Evolutionary conservation across 768 basidiomycete genomes (phyloP).

Genomic region (Amanita jacksonii): DNA sequence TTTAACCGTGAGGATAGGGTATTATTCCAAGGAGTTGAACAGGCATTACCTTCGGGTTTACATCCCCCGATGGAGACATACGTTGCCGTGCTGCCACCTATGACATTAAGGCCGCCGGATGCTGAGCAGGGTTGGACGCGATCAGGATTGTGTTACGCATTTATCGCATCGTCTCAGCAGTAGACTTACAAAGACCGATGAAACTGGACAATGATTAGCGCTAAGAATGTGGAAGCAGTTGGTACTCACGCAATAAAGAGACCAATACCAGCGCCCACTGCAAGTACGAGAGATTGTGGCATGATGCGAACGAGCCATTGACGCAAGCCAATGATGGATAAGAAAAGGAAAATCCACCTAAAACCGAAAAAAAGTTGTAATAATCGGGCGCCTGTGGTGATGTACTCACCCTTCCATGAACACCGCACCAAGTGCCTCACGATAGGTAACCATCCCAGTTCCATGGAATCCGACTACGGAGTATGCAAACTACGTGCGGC

Average conservation of each 20-base stretch:
- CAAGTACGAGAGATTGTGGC: conserved; percentile 78
- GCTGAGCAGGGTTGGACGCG: conserved; percentile 25
- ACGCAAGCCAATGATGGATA: conserved; percentile 76
- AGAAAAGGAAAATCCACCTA: conserved; percentile 74
- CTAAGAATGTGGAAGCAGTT: too few species aligned
- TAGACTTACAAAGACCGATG: conserved; percentile 56
- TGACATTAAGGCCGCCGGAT: conserved; percentile 57
- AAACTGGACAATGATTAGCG: too few species aligned
- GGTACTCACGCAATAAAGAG: conserved; percentile 72
- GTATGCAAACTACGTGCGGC: conserved; percentile 57
- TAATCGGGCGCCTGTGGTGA: not conserved
- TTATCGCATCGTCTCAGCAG: too few species aligned
- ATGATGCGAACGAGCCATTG: conserved; percentile 87
- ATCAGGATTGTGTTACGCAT: not conserved
- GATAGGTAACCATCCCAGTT: conserved; percentile 59
- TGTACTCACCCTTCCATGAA: conserved; percentile 72
- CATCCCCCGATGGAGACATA: conserved; percentile 76
- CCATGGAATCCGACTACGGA: conserved; percentile 85
- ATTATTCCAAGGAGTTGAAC: too few species aligned
- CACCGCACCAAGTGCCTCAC: conserved; percentile 75
- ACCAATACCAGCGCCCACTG: conserved; percentile 82
- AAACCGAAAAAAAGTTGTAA: not conserved
- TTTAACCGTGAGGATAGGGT: too few species aligned
- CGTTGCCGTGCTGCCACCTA: conserved; percentile 64
- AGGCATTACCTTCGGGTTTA: conserved; percentile 18